These are phyloP conservation scores for Mucor irregularis DNA, from an alignment of 371 early-diverging fungal genomes.

Conservation along the genomic window DNA sequence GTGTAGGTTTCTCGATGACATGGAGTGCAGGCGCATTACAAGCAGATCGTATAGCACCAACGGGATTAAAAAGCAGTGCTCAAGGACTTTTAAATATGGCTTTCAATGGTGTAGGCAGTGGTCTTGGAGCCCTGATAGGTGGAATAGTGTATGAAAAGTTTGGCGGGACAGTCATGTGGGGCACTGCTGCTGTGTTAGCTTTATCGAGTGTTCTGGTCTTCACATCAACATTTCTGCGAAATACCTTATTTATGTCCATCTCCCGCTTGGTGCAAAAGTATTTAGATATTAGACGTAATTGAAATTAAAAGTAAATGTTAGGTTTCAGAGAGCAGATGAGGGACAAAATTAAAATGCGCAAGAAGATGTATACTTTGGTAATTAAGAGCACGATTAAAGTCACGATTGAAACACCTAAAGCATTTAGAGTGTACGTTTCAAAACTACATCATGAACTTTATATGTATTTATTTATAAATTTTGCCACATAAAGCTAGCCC, in stretches of 20 bases:
- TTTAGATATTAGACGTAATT: too few species aligned
- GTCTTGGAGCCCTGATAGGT: slow-evolving; percentile 26
- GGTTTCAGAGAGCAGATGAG: too few species aligned
- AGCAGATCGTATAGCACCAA: slow-evolving; percentile 33
- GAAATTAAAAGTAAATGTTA: too few species aligned
- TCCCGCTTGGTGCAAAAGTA: background rate
- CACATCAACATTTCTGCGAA: background rate
- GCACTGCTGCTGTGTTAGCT: slow-evolving; percentile 5
- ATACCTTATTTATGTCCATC: background rate
- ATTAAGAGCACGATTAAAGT: too few species aligned
- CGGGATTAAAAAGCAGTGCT: slow-evolving; percentile 22
- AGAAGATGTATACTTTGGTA: too few species aligned
- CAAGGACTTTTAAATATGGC: slow-evolving; percentile 38
- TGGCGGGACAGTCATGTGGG: slow-evolving; percentile 34
- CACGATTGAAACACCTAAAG: too few species aligned
- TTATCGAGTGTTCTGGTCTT: slow-evolving; percentile 22
- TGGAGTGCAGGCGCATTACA: slow-evolving; percentile 43
- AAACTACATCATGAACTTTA: too few species aligned
- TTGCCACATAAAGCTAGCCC: too few species aligned
- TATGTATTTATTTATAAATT: too few species aligned
- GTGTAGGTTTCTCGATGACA: slow-evolving; percentile 28
- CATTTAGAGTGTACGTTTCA: too few species aligned
- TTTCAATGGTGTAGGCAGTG: slow-evolving; percentile 38
- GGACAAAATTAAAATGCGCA: too few species aligned
- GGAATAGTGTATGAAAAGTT: slow-evolving; percentile 29